Conservation (phyloP, 2,329 filamentous ascomycete species). For the Fusarium duplospermum region DNA sequence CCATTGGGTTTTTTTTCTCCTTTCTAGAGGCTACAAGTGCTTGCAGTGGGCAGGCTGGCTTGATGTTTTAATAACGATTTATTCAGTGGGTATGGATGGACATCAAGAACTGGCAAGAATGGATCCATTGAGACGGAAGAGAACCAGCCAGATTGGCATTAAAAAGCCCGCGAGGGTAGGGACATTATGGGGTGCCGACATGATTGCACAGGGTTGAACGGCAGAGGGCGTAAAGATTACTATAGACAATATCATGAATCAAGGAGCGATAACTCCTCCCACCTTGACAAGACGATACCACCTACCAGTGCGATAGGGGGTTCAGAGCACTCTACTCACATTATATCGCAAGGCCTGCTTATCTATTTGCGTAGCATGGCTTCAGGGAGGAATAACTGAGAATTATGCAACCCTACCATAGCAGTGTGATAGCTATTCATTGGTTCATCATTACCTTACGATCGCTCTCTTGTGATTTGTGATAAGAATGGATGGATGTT, state of each 20-base stretch:
- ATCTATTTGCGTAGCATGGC: background rate
- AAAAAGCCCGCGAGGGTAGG: slow-evolving; percentile 11
- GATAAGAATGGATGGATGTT: background rate
- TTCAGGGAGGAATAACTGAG: background rate
- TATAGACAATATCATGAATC: background rate
- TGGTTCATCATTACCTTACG: background rate
- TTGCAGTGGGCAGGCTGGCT: background rate
- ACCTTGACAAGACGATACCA: background rate
- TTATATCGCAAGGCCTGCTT: background rate
- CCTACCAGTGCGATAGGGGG: background rate
- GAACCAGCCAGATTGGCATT: background rate
- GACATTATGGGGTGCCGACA: background rate
- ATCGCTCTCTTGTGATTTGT: background rate
- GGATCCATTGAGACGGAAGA: background rate
- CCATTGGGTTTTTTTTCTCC: background rate
- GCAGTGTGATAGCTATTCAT: background rate
- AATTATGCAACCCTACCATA: background rate
- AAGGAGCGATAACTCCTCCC: background rate
- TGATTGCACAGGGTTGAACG: background rate
- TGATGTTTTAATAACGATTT: background rate
- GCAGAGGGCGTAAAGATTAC: background rate
- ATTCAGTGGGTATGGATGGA: background rate
- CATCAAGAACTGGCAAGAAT: background rate
- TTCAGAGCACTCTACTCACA: background rate
- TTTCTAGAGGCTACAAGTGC: background rate